A percentile compares a stretch with the other conserved stretches of the same genome.
Evolutionary conservation across 2,329 filamentous ascomycete species (phyloP).

Genomic region (Thelonectria discophora): DNA sequence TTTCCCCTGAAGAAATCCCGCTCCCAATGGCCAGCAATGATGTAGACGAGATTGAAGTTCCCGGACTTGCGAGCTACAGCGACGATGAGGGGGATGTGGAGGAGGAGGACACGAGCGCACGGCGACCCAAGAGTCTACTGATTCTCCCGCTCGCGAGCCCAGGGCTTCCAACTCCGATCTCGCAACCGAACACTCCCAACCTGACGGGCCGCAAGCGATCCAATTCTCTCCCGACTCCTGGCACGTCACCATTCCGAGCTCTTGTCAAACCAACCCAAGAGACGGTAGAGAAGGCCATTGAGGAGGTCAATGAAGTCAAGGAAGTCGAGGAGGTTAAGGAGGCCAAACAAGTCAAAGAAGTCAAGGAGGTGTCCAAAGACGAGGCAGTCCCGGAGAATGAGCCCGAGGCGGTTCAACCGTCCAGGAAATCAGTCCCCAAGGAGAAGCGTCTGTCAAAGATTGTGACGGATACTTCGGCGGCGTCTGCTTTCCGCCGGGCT

Average conservation of each 20-base stretch:
- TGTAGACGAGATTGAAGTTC: constrained; percentile 82
- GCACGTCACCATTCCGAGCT: constrained; percentile 37
- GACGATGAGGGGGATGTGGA: constrained; percentile 67
- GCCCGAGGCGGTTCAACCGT: constrained; percentile 7
- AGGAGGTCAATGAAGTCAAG: constrained; percentile 18
- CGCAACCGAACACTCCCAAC: constrained; percentile 49
- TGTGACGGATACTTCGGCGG: constrained; percentile 29
- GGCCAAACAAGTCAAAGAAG: no score
- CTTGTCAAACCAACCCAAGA: constrained; percentile 28
- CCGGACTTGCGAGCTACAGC: constrained; percentile 69
- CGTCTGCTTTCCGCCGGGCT: constrained; percentile 24
- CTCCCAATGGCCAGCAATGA: constrained; percentile 74
- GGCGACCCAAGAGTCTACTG: constrained; percentile 58
- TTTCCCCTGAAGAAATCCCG: constrained; percentile 61
- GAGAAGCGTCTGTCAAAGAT: constrained; percentile 39
- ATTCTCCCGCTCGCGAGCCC: constrained; percentile 36
- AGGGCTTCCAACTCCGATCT: constrained; percentile 47
- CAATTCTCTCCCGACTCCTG: constrained; percentile 41
- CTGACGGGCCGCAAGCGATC: constrained; percentile 47
- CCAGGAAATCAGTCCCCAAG: constrained; percentile 27
- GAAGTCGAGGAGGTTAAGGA: constrained; percentile 19
- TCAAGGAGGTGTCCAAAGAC: constrained; percentile 21
- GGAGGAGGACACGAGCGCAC: constrained; percentile 32
- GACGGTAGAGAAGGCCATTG: constrained; percentile 3
- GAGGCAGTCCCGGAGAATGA: constrained; percentile 21